Conservation (phyloP, 768 basidiomycete genomes). For the Glaciozyma martinii region DNA sequence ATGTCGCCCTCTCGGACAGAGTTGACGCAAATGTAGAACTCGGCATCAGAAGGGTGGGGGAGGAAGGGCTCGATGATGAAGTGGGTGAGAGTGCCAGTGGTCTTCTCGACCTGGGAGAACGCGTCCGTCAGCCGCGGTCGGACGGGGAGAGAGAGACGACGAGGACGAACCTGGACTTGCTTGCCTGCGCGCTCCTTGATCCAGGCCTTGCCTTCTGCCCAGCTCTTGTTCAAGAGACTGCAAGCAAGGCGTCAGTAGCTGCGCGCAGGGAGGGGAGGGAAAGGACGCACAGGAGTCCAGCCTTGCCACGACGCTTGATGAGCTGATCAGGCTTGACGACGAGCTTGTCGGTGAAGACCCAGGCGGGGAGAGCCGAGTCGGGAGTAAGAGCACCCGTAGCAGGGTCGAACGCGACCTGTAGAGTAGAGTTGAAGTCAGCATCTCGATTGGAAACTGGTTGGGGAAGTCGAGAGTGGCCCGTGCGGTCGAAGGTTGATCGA, state of each 20-base stretch:
- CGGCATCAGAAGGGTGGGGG: constrained; percentile 83
- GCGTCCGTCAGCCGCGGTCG: not conserved
- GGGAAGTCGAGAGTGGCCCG: not conserved
- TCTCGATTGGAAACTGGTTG: not conserved
- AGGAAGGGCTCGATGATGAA: constrained; percentile 99
- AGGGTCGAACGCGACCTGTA: constrained; percentile 68
- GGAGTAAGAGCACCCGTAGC: constrained; percentile 55
- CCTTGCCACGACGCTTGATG: constrained; percentile 99
- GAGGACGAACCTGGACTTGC: constrained; percentile 62
- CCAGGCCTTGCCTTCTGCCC: constrained; percentile 81
- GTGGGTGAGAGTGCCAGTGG: constrained; percentile 89
- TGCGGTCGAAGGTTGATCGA: not conserved
- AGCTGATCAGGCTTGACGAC: constrained; percentile 97
- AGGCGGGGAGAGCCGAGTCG: constrained; percentile 57
- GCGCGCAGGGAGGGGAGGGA: too few species aligned
- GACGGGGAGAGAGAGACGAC: not conserved
- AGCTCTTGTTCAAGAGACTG: constrained; percentile 75
- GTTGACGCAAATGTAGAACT: constrained; percentile 97
- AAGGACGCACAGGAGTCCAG: constrained; percentile 59
- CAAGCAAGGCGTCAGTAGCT: not conserved
- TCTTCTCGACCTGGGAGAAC: constrained; percentile 61
- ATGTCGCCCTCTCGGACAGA: constrained; percentile 87
- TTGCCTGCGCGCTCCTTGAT: constrained; percentile 81
- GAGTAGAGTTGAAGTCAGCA: not conserved
- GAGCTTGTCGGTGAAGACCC: constrained; percentile 74